Percentiles rank a stretch among this genome's conserved stretches.
Evolutionary conservation across 2,329 filamentous ascomycete species (phyloP).

Genomic region (Ceratocystis destructans): DNA sequence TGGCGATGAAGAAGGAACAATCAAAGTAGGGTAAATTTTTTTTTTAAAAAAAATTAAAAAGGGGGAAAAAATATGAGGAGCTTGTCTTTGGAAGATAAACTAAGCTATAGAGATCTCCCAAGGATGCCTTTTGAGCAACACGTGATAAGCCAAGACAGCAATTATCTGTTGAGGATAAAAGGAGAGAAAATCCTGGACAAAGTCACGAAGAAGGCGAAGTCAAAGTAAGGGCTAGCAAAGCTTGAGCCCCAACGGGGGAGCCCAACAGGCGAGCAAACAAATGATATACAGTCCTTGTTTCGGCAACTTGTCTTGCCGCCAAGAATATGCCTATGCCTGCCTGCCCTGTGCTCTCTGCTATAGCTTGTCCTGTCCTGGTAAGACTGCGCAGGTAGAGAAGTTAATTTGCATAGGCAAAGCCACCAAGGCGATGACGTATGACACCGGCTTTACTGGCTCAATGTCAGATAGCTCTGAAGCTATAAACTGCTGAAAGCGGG

Average conservation of each 20-base stretch:
- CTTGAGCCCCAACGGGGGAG: neutral
- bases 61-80: neutral
- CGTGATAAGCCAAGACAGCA: neutral
- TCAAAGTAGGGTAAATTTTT: neutral
- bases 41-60: neutral
- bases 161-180: neutral
- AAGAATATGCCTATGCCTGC: neutral
- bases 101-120: neutral
- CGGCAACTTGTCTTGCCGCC: neutral
- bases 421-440: constrained; percentile 6
- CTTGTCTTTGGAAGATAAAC: neutral
- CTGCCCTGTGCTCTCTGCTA: neutral
- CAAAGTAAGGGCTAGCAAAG: neutral
- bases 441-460: neutral
- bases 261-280: neutral
- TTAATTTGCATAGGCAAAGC: neutral
- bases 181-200: neutral
- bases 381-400: neutral
- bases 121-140: neutral
- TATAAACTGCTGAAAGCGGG: neutral
- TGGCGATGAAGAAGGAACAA: neutral
- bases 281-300: neutral
- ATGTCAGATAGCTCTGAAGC: neutral
- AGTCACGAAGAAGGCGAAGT: neutral
- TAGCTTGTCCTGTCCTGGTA: neutral